Evolutionary conservation across 2,329 filamentous ascomycete species (phyloP), one percentile per base, ranked within the genome.

Genomic region (Xylariales sp.): DNA sequence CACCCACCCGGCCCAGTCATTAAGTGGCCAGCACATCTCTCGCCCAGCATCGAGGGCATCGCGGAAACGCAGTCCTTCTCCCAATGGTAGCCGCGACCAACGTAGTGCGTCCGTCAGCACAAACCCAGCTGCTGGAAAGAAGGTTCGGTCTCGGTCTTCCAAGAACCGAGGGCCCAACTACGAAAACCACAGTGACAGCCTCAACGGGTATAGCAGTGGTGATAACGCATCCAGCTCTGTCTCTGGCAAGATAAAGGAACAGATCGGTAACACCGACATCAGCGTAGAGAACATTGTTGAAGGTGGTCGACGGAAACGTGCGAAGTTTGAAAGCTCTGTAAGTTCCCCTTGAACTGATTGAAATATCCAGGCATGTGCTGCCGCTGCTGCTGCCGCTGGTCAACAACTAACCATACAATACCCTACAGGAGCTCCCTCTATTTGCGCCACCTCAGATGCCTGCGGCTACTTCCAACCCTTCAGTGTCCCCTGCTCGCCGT

Each of bases 281-380:
- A 97, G 91, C 60, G 80, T 96, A 51, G 90, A 96, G 52, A 98
- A 98, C 60, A 97, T 98, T 62, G 86, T 98, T 44, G 91, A 97
- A 65, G 93, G 94, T 57, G 90, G 91, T 50, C 84, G 93, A 63
- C 83, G 93, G 59, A 96, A 97, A 72, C 81, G 89, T 57, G 88
- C 91, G 54, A 96, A 95, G 65, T 85, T 85, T 67, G 91, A 97
- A 63, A 97, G 91, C 70, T 96, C 91, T 65, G 91, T 97, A 84
- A 82, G 91, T 74, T 27, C 14, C n/a, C 40, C 27, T 14, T 36
- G 32, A 41, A 41, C 20, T 30, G 41, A 32, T 38, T 32, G 14
- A 23, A 11, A 20, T 32, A 40, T 43, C 42, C 37, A 46, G n/a
- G n/a, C n/a, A n/a, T n/a, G n/a, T n/a, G n/a, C n/a, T n/a, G n/a